phyloP scores from a whole-genome alignment of 2,329 filamentous ascomycete species.

The Trichophyton schoenleinii region DNA sequence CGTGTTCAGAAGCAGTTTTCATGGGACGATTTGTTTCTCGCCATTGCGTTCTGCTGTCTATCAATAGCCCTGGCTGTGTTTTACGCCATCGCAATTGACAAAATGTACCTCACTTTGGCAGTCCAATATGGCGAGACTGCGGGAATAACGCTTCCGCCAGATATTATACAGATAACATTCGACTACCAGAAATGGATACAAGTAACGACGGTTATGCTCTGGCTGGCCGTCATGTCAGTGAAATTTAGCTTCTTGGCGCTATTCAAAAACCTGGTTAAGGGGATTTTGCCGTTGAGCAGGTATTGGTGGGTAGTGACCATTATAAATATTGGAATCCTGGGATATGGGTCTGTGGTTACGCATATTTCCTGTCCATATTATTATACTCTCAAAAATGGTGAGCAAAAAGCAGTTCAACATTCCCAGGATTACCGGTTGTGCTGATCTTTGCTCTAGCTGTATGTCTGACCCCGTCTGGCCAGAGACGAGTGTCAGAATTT shows the following conservation, averaged over 20 bases:
- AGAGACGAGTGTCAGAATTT: neutral
- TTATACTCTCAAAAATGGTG: neutral
- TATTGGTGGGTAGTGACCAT: slow-evolving; percentile 3
- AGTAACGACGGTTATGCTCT: neutral
- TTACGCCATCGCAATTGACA: neutral
- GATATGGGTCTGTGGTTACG: neutral
- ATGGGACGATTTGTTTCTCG: neutral
- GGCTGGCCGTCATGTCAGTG: neutral
- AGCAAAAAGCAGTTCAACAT: neutral
- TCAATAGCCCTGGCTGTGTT: neutral
- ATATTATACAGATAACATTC: neutral
- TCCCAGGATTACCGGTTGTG: neutral
- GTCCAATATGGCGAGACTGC: neutral
- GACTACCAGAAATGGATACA: slow-evolving; percentile 4
- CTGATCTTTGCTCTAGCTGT: neutral
- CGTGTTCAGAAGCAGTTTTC: slow-evolving; percentile 1
- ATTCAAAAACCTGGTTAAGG: neutral
- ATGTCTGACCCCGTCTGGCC: neutral
- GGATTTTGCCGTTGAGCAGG: neutral
- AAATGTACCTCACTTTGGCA: neutral
- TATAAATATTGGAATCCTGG: neutral
- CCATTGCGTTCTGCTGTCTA: neutral
- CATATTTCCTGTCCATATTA: slow-evolving; percentile 4
- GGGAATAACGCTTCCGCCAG: neutral
- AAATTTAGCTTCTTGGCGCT: slow-evolving; percentile 1